A percentile compares a stretch with the other conserved stretches of the same genome.
Conservation (phyloP, 225 moss, liverwort and hornwort species). For the Polytrichum commune region DNA sequence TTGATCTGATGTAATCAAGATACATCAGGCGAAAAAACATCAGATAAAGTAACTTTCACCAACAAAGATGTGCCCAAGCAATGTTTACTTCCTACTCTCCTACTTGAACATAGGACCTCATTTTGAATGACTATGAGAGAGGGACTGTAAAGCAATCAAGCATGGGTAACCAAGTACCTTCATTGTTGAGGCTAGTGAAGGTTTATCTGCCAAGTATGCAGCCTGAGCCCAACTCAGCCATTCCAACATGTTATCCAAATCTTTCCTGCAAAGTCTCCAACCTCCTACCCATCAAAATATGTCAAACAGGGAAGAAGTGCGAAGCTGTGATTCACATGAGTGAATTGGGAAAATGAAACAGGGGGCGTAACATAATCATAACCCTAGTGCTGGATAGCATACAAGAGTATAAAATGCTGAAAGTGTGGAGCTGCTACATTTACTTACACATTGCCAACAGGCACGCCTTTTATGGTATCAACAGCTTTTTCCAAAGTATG, state of each 20-base stretch:
- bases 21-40: no score
- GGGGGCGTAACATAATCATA: background rate
- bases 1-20: no score
- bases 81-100: no score
- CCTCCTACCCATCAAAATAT: background rate
- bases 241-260: conserved; percentile 70
- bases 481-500: conserved; percentile 64
- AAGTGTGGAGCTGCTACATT: no score
- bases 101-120: no score
- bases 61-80: no score
- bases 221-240: conserved; percentile 82
- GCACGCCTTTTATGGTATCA: conserved; percentile 75
- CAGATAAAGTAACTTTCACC: no score
- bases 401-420: background rate
- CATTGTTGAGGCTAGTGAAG: conserved; percentile 50
- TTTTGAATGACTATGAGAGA: no score
- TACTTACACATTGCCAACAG: conserved; percentile 59
- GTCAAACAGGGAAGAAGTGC: no score
- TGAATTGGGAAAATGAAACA: background rate
- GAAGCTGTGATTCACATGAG: background rate
- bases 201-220: conserved; percentile 56
- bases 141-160: no score
- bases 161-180: conserved; percentile 38
- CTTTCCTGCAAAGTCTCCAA: conserved; percentile 38
- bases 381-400: conserved; percentile 1